Conservation (phyloP, 2,329 filamentous ascomycete species). For the Ophiocordyceps camponoti-floridani region DNA sequence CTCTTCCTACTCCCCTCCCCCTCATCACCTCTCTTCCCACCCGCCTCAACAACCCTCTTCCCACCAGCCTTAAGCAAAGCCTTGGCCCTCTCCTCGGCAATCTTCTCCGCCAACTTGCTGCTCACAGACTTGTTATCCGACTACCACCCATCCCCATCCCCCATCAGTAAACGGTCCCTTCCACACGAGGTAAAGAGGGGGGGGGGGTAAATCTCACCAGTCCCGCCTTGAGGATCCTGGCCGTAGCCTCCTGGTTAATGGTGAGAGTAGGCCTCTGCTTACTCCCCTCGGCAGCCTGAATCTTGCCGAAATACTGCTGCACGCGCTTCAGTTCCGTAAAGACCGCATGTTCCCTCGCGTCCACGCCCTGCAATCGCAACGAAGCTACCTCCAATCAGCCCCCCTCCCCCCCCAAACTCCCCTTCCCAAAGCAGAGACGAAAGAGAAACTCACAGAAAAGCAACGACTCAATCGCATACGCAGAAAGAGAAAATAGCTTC, state of each 20-base stretch:
- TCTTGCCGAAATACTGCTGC: constrained; percentile 84
- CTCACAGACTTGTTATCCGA: constrained; percentile 33
- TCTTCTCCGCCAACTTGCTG: constrained; percentile 33
- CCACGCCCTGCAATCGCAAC: constrained; percentile 58
- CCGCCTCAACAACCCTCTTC: background rate
- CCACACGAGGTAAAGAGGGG: background rate
- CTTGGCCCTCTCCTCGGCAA: constrained; percentile 36
- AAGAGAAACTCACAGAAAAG: constrained; percentile 49
- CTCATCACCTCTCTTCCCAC: too few relatives aligned
- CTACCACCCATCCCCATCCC: too few relatives aligned
- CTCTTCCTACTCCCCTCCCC: background rate
- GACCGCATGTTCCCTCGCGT: constrained; percentile 72
- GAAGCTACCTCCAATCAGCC: constrained; percentile 27
- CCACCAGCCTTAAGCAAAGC: constrained; percentile 28
- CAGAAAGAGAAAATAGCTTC: constrained; percentile 75
- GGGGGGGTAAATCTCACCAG: constrained; percentile 34
- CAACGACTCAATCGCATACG: constrained; percentile 80
- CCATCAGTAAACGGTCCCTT: background rate
- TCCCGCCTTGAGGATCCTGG: constrained; percentile 66
- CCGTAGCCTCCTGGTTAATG: constrained; percentile 60
- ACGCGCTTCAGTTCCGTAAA: constrained; percentile 75
- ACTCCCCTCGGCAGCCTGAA: constrained; percentile 55
- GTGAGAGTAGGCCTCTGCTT: constrained; percentile 28
- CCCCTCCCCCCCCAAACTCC: too few relatives aligned
- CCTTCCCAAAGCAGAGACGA: background rate